Evolutionary conservation across 1,284 basidiomycete species (phyloP).

Genomic region (Cutaneotrichosporon cavernicola): DNA sequence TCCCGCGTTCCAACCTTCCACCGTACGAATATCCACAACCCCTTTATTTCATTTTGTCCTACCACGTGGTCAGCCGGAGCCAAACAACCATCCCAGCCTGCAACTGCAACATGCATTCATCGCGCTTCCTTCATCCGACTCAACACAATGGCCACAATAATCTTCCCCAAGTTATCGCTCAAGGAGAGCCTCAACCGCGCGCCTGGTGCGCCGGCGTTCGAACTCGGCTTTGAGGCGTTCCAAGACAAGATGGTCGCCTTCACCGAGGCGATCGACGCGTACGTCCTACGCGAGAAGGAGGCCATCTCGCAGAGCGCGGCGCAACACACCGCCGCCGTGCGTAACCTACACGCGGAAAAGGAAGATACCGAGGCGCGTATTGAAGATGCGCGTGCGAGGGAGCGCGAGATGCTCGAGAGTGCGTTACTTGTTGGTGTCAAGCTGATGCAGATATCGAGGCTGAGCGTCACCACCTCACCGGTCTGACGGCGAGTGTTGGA

Average conservation of each 20-base stretch:
- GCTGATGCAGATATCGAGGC: constrained; percentile 38
- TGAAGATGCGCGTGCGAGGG: constrained; percentile 42
- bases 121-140: background rate
- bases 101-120: background rate
- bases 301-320: constrained; percentile 40
- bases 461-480: constrained; percentile 40
- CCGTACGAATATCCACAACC: background rate
- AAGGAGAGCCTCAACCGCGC: constrained; percentile 10
- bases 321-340: constrained; percentile 33
- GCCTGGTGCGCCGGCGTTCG: constrained; percentile 26
- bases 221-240: constrained; percentile 44
- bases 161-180: constrained; percentile 17
- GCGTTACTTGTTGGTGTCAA: constrained; percentile 12
- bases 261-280: constrained; percentile 46
- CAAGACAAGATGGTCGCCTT: constrained; percentile 42
- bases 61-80: background rate
- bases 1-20: background rate
- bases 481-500: constrained; percentile 36
- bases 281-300: constrained; percentile 39
- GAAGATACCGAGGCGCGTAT: constrained; percentile 46
- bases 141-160: constrained; percentile 17
- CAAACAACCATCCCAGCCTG: background rate
- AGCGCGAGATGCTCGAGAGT: constrained; percentile 50
- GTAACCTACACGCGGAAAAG: constrained; percentile 41
- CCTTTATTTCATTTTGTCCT: background rate